These are phyloP conservation scores for Ophiosphaerella korrae DNA, from an alignment of 2,329 filamentous ascomycete genomes.

Conservation along the genomic window DNA sequence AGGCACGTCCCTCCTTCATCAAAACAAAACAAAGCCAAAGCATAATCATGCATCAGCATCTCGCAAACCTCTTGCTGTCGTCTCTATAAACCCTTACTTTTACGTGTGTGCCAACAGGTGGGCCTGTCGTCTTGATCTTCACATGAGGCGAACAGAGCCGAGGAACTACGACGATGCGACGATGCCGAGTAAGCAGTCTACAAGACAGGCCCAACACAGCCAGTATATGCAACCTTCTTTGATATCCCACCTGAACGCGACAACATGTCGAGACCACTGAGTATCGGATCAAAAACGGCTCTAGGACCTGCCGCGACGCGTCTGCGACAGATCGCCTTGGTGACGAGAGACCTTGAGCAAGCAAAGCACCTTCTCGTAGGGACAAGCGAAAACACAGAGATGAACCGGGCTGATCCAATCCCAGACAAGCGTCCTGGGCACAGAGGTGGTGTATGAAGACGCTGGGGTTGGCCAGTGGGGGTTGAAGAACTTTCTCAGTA, in stretches of 20 bases:
- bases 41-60: too few species aligned
- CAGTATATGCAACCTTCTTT: neutral
- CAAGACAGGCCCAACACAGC: neutral
- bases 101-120: too few species aligned
- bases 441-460: constrained; percentile 49
- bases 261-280: constrained; percentile 17
- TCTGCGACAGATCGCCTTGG: constrained; percentile 44
- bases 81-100: too few species aligned
- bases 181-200: constrained; percentile 7
- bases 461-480: constrained; percentile 47
- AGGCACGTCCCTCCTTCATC: too few species aligned
- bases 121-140: too few species aligned
- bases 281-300: constrained; percentile 4
- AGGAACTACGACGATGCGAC: neutral
- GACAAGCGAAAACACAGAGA: neutral
- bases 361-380: constrained; percentile 34
- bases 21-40: too few species aligned
- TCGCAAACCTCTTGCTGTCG: too few species aligned
- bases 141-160: neutral
- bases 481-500: constrained; percentile 49
- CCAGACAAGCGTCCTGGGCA: constrained; percentile 47
- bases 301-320: constrained; percentile 32
- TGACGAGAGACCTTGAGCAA: constrained; percentile 34
- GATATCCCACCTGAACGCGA: neutral
- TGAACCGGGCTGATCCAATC: neutral